Percentiles rank a stretch among this genome's conserved stretches.
Evolutionary conservation across 2,329 filamentous ascomycete genomes (phyloP).

Genomic region (Capronia epimyces): DNA sequence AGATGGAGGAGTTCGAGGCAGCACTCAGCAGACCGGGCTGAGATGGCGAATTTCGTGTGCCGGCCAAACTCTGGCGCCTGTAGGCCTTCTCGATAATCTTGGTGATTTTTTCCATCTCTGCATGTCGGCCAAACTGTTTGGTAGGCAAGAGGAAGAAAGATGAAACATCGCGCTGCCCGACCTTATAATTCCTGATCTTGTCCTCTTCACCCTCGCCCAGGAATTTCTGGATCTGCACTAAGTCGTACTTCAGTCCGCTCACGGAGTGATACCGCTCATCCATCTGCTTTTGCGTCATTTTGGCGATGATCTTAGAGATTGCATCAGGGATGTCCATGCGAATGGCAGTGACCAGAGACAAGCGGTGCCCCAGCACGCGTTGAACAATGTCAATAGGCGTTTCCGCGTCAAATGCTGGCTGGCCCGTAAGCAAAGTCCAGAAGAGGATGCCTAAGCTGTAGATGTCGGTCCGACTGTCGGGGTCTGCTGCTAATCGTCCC

Average conservation of each 20-base stretch:
- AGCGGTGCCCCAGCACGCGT: slow-evolving; percentile 71
- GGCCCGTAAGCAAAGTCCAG: slow-evolving; percentile 76
- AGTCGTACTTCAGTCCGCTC: slow-evolving; percentile 76
- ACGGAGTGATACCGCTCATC: slow-evolving; percentile 84
- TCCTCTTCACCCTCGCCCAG: slow-evolving; percentile 68
- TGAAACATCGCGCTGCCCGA: slow-evolving; percentile 80
- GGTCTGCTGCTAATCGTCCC: slow-evolving; percentile 84
- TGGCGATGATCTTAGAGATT: slow-evolving; percentile 76
- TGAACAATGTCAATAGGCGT: slow-evolving; percentile 87
- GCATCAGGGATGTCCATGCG: slow-evolving; percentile 80
- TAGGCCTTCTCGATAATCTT: slow-evolving; percentile 72
- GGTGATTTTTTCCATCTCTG: slow-evolving; percentile 65
- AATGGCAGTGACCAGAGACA: slow-evolving; percentile 69
- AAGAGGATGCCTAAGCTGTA: slow-evolving; percentile 87
- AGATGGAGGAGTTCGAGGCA: slow-evolving; percentile 51
- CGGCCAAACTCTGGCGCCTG: slow-evolving; percentile 51
- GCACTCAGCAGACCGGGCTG: slow-evolving; percentile 44
- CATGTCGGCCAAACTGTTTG: slow-evolving; percentile 70
- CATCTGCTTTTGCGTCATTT: slow-evolving; percentile 85
- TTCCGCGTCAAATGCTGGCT: slow-evolving; percentile 71
- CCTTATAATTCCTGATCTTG: slow-evolving; percentile 66
- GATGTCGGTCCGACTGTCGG: slow-evolving; percentile 86
- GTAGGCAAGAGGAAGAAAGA: slow-evolving; percentile 86
- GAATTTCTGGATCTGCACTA: slow-evolving; percentile 67
- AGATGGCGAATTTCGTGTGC: slow-evolving; percentile 33